A percentile compares a stretch with the other conserved stretches of the same genome.
Evolutionary conservation across 352 stramenopile species (phyloP).

Genomic region (Elongisporangium senticosum): DNA sequence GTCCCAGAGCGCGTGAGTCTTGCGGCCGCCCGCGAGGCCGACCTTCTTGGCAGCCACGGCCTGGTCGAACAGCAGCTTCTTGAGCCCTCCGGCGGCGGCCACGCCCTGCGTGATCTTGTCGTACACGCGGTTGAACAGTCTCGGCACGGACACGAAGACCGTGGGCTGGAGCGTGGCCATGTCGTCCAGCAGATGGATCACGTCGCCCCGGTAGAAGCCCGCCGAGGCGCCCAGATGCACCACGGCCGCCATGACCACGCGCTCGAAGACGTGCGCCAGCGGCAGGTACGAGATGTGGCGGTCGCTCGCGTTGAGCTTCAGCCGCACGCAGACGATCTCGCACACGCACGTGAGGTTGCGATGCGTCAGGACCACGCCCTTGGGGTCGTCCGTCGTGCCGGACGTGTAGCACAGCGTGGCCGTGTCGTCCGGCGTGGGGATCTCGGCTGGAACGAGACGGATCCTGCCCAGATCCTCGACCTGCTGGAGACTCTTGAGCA

Average conservation of each 20-base stretch:
- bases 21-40: slow-evolving; percentile 25
- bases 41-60: slow-evolving; percentile 33
- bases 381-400: slow-evolving; percentile 91
- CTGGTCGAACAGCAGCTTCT: slow-evolving; percentile 44
- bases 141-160: slow-evolving; percentile 87
- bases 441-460: slow-evolving; percentile 21
- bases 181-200: slow-evolving; percentile 90
- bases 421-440: slow-evolving; percentile 56
- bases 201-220: slow-evolving; percentile 78
- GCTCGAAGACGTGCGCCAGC: slow-evolving; percentile 95
- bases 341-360: slow-evolving; percentile 30
- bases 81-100: slow-evolving; percentile 23
- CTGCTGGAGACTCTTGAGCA: slow-evolving; percentile 26
- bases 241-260: slow-evolving; percentile 80
- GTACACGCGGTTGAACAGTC: slow-evolving; percentile 94
- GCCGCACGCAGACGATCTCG: slow-evolving; percentile 11
- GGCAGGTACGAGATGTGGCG: slow-evolving; percentile 94
- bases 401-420: slow-evolving; percentile 91
- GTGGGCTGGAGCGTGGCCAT: slow-evolving; percentile 87
- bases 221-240: slow-evolving; percentile 70
- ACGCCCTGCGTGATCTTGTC: slow-evolving; percentile 87
- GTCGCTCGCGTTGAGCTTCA: slow-evolving; percentile 38
- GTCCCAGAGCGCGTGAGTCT: slow-evolving; percentile 83
- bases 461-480: slow-evolving; percentile 18
- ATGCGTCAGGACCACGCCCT: slow-evolving; percentile 93